These are phyloP conservation scores for Rhipidocladum racemiflorum DNA, from an alignment of 176 grass and related monocot species.

Conservation along the genomic window DNA sequence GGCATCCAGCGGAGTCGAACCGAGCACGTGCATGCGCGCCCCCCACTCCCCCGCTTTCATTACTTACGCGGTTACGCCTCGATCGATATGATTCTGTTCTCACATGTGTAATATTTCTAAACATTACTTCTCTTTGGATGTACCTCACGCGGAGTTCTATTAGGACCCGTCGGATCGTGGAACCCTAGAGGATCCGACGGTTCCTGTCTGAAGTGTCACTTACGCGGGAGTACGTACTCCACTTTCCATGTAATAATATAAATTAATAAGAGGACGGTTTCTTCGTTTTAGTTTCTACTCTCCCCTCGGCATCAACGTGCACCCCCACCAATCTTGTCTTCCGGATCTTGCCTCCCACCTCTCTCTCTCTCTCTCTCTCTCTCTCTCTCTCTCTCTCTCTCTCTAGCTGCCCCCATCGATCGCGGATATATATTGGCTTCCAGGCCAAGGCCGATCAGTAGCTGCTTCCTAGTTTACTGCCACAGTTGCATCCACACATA, in stretches of 20 bases:
- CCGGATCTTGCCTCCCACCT: slow-evolving; percentile 58
- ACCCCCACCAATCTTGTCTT: slow-evolving; percentile 39
- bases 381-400: background rate
- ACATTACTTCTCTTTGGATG: background rate
- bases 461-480: slow-evolving; percentile 1
- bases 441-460: background rate
- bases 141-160: too few species aligned
- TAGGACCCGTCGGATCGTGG: too few species aligned
- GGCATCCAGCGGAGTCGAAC: too few species aligned
- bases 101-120: too few species aligned
- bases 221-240: too few species aligned
- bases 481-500: slow-evolving; percentile 18
- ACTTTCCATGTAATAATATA: too few species aligned
- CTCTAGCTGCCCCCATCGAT: background rate
- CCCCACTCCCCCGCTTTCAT: too few species aligned
- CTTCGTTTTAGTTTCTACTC: background rate
- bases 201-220: too few species aligned
- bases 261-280: background rate
- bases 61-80: too few species aligned
- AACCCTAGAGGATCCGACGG: background rate
- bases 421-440: slow-evolving; percentile 22
- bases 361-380: background rate
- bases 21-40: too few species aligned
- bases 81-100: too few species aligned
- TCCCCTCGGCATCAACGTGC: slow-evolving; percentile 32